Evolutionary conservation across 2,329 filamentous ascomycete species (phyloP).

Genomic region (Fusarium pseudocircinatum): DNA sequence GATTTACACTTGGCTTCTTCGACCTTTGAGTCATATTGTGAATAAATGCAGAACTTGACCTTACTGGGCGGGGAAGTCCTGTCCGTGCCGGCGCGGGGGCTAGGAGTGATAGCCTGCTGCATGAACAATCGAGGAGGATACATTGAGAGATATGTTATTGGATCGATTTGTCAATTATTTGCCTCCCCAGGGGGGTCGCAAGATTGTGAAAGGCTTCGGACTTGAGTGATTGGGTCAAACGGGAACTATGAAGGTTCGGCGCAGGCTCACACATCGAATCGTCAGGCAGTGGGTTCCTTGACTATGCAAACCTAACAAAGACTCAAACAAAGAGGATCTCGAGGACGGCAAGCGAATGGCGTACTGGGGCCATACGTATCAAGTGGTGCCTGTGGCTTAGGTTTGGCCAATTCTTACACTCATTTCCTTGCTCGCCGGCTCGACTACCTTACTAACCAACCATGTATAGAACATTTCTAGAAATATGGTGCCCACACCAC

Average conservation of each 20-base stretch:
- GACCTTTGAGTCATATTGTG: background rate
- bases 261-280: background rate
- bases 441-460: slow-evolving; percentile 3
- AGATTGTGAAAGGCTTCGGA: background rate
- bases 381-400: slow-evolving; percentile 21
- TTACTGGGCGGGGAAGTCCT: slow-evolving; percentile 32
- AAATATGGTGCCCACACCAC: slow-evolving; percentile 30
- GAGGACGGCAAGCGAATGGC: slow-evolving; percentile 5
- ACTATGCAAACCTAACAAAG: background rate
- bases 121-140: slow-evolving; percentile 14
- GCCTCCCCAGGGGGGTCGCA: background rate
- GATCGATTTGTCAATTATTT: background rate
- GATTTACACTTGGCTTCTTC: background rate
- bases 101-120: slow-evolving; percentile 6
- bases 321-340: slow-evolving; percentile 6
- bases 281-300: background rate
- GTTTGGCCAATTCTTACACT: slow-evolving; percentile 6
- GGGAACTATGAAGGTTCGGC: background rate
- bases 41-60: slow-evolving; percentile 8
- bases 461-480: slow-evolving; percentile 26
- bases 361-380: slow-evolving; percentile 19
- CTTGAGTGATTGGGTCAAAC: background rate
- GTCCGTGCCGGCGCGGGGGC: slow-evolving; percentile 31
- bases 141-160: background rate
- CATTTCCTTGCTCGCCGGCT: background rate